A percentile compares a stretch with the other conserved stretches of the same genome.
Evolutionary conservation across 2,329 filamentous ascomycete genomes (phyloP).

Genomic region (Penicillium sumatraense): DNA sequence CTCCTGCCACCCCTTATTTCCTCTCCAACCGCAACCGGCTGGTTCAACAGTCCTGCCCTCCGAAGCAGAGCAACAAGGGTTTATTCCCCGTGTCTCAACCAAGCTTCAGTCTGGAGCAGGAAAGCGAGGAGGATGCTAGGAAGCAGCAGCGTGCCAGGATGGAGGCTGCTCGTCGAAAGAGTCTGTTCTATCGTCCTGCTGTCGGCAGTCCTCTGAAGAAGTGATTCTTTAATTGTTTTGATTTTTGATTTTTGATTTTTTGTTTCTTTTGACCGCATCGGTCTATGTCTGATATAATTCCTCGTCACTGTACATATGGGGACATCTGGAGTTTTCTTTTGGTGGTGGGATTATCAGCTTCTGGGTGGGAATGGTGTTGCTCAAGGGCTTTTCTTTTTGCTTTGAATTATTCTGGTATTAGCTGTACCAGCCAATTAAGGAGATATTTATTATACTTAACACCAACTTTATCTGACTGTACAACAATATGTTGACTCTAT

Average conservation of each 20-base stretch:
- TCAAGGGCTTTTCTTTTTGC: not conserved
- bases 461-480: no score
- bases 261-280: not conserved
- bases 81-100: conserved; percentile 39
- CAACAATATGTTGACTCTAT: no score
- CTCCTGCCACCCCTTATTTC: conserved; percentile 53
- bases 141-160: conserved; percentile 62
- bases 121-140: conserved; percentile 35
- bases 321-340: conserved; percentile 13
- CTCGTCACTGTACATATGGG: conserved; percentile 25
- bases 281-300: conserved; percentile 14
- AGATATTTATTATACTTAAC: not conserved
- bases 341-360: not conserved
- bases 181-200: conserved; percentile 76
- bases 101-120: not conserved
- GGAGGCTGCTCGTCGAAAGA: conserved; percentile 75
- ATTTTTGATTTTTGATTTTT: conserved; percentile 10
- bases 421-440: not conserved
- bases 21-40: conserved; percentile 47
- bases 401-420: not conserved
- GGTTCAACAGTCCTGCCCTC: conserved; percentile 59
- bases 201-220: conserved; percentile 72
- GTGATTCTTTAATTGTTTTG: conserved; percentile 23
- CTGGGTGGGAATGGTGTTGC: not conserved
- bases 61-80: conserved; percentile 53